A percentile compares a stretch with the other conserved stretches of the same genome.
phyloP scores from a whole-genome alignment of 2,329 filamentous ascomycete species.

The Raffaelea arxii region DNA sequence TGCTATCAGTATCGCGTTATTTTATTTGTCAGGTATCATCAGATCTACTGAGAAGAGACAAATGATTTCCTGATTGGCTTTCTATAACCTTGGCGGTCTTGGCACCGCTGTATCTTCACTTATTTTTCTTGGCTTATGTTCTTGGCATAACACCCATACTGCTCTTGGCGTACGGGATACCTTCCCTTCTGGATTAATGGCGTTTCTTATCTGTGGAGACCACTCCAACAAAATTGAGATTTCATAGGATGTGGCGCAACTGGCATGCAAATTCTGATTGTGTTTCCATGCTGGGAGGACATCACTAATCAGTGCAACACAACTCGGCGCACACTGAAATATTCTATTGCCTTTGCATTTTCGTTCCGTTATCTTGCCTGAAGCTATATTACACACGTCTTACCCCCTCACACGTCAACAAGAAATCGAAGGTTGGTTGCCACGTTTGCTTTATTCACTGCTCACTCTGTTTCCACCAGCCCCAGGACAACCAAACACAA shows the following conservation, averaged over 20 bases:
- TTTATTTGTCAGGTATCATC: too few relatives aligned
- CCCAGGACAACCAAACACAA: too few relatives aligned
- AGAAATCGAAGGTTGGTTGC: too few relatives aligned
- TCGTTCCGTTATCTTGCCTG: not conserved
- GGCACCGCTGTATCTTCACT: too few relatives aligned
- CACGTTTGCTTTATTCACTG: too few relatives aligned
- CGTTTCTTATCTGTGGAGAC: not conserved
- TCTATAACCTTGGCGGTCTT: too few relatives aligned
- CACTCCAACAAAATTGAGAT: not conserved
- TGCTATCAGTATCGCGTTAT: too few relatives aligned
- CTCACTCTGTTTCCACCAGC: too few relatives aligned
- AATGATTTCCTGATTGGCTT: too few relatives aligned
- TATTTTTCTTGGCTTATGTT: too few relatives aligned
- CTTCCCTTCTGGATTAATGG: not conserved
- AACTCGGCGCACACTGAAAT: not conserved
- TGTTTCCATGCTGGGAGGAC: not conserved
- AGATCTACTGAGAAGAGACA: too few relatives aligned
- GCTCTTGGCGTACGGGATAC: not conserved
- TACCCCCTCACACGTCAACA: not conserved
- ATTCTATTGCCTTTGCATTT: not conserved
- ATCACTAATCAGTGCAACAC: not conserved
- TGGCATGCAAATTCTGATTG: not conserved
- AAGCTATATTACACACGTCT: not conserved
- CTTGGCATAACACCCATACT: too few relatives aligned
- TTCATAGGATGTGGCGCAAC: not conserved